Base-by-base conservation (phyloP, 129 eudicot genomes). In the Saussurea involucrata region DNA sequence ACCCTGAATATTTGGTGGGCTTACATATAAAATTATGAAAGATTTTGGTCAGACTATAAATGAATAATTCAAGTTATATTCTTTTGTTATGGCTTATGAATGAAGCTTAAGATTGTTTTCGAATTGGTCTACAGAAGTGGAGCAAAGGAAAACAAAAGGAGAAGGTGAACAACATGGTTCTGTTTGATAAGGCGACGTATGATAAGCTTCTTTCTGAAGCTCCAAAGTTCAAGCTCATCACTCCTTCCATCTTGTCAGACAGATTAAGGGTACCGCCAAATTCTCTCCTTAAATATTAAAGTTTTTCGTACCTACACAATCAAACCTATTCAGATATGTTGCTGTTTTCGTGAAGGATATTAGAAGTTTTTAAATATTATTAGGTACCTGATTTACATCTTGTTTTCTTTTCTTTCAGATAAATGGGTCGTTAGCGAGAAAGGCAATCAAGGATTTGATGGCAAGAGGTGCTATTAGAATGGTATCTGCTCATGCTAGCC, bases 101-200 rank as follows among this genome's bases (percentile, higher is more conserved):
- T 37, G 46, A 27, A 34, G 11, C 22, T 25, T 37, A 24, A 55
- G n/a, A 53, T 31, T 40, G 22, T 6, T 46, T 9, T 11, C 0
- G 24, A 32, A 67, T 32, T 21, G 63, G 58, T 66, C 17, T 78
- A 24, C 88, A 91, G 97, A 91, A 91, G 73, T 91, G 97, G 96
- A 90, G 96, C 88, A 90, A 90, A 68, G 96, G 96, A 55, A 90
- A 90, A 87, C 96, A 90, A 86, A 91, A 91, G 97, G 97, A 91
- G 84, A 91, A 91, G 91, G 97, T 91, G 82, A 91, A 91, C 88
- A 91, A 91, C 87, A 86, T 92, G 97, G 97, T 92, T 24, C 71
- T 92, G 31, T 89, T 92, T 46, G 97, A 92, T 70, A 88, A 87
- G 83, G 85, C 87, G 1, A 91, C 97, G 12, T 91, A 88, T 57